A percentile compares a stretch with the other conserved stretches of the same genome.
These are phyloP conservation scores for Quercus mongolica DNA, from an alignment of 306 rosid genomes.

Conservation along the genomic window DNA sequence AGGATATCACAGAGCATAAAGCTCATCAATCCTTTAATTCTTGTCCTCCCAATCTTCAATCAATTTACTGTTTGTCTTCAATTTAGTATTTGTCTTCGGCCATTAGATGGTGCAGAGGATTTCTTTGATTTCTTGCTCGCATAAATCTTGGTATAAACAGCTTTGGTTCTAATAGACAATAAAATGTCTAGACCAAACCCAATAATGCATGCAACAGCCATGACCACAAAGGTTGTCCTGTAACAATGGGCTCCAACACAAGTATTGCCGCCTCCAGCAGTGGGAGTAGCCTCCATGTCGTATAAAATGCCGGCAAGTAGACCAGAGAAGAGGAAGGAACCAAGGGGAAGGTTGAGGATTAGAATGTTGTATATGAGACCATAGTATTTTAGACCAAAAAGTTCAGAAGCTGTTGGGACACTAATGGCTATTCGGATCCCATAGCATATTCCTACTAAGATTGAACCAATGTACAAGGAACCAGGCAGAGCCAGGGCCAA, in stretches of 20 bases:
- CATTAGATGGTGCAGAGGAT: constrained; percentile 3
- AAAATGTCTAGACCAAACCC: constrained; percentile 77
- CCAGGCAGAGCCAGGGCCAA: constrained; percentile 80
- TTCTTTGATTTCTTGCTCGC: constrained; percentile 52
- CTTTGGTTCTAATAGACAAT: constrained; percentile 56
- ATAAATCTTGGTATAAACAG: constrained; percentile 56
- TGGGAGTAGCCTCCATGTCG: constrained; percentile 75
- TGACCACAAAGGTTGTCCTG: constrained; percentile 59
- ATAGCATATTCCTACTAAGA: constrained; percentile 73
- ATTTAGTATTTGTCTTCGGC: background rate
- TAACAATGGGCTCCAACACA: constrained; percentile 89
- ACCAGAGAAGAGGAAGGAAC: constrained; percentile 92
- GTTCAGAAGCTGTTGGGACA: constrained; percentile 73
- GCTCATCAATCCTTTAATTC: constrained; percentile 29
- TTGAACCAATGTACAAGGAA: constrained; percentile 73
- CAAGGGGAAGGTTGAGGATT: constrained; percentile 85
- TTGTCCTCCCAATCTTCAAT: background rate
- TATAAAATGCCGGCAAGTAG: constrained; percentile 78
- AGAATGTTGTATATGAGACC: constrained; percentile 80
- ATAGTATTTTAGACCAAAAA: constrained; percentile 83
- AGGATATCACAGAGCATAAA: constrained; percentile 31
- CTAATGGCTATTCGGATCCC: constrained; percentile 77
- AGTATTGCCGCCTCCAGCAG: constrained; percentile 73
- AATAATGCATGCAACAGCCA: constrained; percentile 66
- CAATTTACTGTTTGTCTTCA: no score